Evolutionary conservation across 2,329 filamentous ascomycete species (phyloP), one percentile per base, ranked within the genome.

Genomic region (Alternaria sp.): DNA sequence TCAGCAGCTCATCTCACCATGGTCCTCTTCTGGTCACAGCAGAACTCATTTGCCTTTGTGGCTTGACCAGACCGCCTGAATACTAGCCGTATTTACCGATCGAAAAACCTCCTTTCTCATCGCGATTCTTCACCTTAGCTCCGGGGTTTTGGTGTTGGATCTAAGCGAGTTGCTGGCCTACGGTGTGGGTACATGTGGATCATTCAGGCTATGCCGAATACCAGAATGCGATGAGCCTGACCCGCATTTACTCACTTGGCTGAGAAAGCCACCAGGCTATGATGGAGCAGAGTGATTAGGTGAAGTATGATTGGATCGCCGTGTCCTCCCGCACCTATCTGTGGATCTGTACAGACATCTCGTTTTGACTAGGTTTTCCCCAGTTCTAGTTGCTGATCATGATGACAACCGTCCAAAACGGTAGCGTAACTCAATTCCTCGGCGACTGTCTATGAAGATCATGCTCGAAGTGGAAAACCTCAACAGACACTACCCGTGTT

Each of bases 71-170:
- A 26, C 24, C 24, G 24, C 24, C 24, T 26, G 32, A 20, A 51
- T n/a, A 39, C 41, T 28, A 26, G 26, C 22, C 20, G 44, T 20
- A 47, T 20, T 6, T 6, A 18, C 18, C 38, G 8, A 12, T 18
- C 38, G 38, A 39, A 20, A 32, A 39, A 22, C 32, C 42, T 39
- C 42, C 32, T 54, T 54, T 39, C 22, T 39, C 52, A 54, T 54
- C 42, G 30, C 14, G 30, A 54, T 47, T 30, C 16, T n/a, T 38
- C 16, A 32, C 24, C 22, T n/a, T 22, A 16, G 32, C 5, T 26
- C 30, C 43, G 11, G 46, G 18, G 20, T n/a, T 20, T 24, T 16
- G 8, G 9, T 14, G 28, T 49, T 49, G 28, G 30, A 12, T 24
- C 20, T 14, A 36, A 20, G 43, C 28, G 26, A 11, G n/a, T 47